These are phyloP conservation scores for Ceratobasidium sp. DNA, from an alignment of 1,284 basidiomycete species.

Conservation along the genomic window DNA sequence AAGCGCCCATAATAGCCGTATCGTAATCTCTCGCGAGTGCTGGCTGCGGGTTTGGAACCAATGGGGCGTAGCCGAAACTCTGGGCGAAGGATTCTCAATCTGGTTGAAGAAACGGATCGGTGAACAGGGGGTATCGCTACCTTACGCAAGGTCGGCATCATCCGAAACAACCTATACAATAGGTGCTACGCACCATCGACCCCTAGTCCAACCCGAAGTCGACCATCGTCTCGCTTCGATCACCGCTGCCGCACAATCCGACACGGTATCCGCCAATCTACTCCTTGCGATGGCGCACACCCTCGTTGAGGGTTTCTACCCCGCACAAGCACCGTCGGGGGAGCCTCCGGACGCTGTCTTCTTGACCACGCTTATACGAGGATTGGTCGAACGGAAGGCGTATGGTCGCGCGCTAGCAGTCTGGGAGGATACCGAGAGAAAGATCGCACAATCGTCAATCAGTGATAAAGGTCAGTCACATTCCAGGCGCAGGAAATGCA, in stretches of 20 bases:
- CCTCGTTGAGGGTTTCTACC: conserved; percentile 14
- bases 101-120: conserved; percentile 6
- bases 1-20: not conserved
- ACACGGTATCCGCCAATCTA: conserved; percentile 3
- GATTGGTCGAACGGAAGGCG: conserved; percentile 11
- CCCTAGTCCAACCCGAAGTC: not conserved
- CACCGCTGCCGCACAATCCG: conserved; percentile 25
- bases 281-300: conserved; percentile 15
- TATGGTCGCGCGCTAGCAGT: conserved; percentile 20
- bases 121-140: not conserved
- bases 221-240: not conserved
- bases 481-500: too few relatives aligned
- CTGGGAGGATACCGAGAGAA: conserved; percentile 24
- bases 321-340: not conserved
- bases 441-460: not conserved
- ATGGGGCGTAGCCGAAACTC: not conserved
- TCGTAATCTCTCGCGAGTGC: not conserved
- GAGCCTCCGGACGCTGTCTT: conserved; percentile 1
- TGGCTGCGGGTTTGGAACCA: conserved; percentile 29
- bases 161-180: not conserved
- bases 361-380: conserved; percentile 3
- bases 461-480: not conserved
- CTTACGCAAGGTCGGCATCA: not conserved
- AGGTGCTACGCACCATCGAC: not conserved
- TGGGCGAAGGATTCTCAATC: conserved; percentile 18